These are phyloP conservation scores for Pyrenochaeta sp. DNA, from an alignment of 2,329 filamentous ascomycete species.

Conservation along the genomic window DNA sequence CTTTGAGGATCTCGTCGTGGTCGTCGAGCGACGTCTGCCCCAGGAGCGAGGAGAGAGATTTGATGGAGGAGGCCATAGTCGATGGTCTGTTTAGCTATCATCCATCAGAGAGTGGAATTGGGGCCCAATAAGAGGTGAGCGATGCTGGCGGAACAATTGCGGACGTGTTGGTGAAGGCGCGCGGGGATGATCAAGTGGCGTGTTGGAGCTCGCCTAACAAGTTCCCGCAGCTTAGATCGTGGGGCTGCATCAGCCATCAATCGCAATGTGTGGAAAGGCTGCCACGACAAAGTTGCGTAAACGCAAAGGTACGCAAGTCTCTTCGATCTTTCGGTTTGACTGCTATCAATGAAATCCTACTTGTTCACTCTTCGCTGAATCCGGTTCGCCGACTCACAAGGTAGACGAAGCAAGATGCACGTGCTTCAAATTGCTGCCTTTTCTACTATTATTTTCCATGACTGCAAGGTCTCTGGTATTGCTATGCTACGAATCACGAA, in stretches of 20 bases:
- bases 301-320: neutral
- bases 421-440: neutral
- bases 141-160: constrained; percentile 25
- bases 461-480: neutral
- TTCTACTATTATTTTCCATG: neutral
- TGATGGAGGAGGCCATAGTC: constrained; percentile 51
- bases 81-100: constrained; percentile 19
- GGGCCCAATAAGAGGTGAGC: constrained; percentile 3
- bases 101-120: constrained; percentile 32
- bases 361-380: neutral
- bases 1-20: constrained; percentile 76
- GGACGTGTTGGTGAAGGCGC: constrained; percentile 36
- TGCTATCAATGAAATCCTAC: neutral
- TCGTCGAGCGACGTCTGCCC: constrained; percentile 69
- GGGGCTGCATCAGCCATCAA: constrained; percentile 10
- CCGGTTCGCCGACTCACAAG: neutral
- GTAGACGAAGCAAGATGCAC: neutral
- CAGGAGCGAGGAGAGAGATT: constrained; percentile 64
- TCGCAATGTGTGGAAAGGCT: neutral
- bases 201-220: constrained; percentile 37
- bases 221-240: constrained; percentile 13
- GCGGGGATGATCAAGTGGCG: constrained; percentile 40
- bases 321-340: neutral
- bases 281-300: neutral
- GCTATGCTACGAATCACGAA: neutral